Percentiles rank a stretch among this genome's conserved stretches.
phyloP scores from a whole-genome alignment of 1,284 basidiomycete genomes.

The Agroathelia rolfsii region DNA sequence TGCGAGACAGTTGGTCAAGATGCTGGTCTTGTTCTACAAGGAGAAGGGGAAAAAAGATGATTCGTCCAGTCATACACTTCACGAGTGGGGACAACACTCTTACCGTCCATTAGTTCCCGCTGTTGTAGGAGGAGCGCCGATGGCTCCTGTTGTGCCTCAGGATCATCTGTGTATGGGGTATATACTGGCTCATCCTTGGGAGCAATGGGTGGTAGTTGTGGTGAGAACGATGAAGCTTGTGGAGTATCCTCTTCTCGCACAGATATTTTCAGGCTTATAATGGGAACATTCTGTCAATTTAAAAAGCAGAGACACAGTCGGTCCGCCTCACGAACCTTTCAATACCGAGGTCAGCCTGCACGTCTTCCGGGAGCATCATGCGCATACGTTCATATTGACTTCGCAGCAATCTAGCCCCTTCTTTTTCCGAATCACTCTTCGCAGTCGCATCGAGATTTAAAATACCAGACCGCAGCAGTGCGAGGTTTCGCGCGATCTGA shows the following conservation, averaged over 20 bases:
- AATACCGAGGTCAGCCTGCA: conserved; percentile 23
- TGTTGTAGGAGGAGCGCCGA: conserved; percentile 61
- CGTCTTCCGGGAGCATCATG: conserved; percentile 50
- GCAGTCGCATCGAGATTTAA: conserved; percentile 44
- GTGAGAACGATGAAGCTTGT: conserved; percentile 13
- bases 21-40: conserved; percentile 67
- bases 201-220: conserved; percentile 16
- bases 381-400: conserved; percentile 66
- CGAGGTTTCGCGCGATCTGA: conserved; percentile 60
- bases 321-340: conserved; percentile 19
- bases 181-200: conserved; percentile 25
- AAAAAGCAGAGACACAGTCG: conserved; percentile 1
- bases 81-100: too few species aligned
- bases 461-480: conserved; percentile 50
- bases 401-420: conserved; percentile 37
- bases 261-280: too few species aligned
- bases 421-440: conserved; percentile 24
- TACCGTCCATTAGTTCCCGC: conserved; percentile 65
- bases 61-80: conserved; percentile 2
- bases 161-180: conserved; percentile 65
- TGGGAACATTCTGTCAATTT: too few species aligned
- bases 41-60: not conserved
- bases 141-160: conserved; percentile 41
- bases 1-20: conserved; percentile 63
- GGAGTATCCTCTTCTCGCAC: too few species aligned